A percentile compares a stretch with the other conserved stretches of the same genome.
Evolutionary conservation across 305 asterid species (phyloP).

Genomic region (Rubia tinctorum): DNA sequence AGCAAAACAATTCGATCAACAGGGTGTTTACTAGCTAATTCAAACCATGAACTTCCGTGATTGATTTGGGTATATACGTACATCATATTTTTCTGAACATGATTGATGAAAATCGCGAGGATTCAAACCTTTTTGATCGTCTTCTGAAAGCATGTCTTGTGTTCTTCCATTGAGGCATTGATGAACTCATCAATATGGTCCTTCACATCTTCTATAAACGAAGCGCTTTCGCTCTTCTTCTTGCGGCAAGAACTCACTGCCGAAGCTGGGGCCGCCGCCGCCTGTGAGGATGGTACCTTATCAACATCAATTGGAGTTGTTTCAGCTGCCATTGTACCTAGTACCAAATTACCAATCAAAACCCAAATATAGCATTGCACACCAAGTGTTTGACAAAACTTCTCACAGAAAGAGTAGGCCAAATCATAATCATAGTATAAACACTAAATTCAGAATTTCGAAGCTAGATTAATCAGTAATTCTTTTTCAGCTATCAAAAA

Average conservation of each 20-base stretch:
- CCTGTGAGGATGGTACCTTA: constrained; percentile 25
- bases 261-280: constrained; percentile 32
- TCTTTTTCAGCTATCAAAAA: background rate
- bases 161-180: constrained; percentile 90
- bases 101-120: background rate
- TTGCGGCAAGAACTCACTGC: constrained; percentile 52
- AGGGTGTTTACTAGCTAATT: background rate
- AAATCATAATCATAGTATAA: no score
- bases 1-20: constrained; percentile 10
- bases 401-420: background rate
- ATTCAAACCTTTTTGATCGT: constrained; percentile 62
- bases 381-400: constrained; percentile 13
- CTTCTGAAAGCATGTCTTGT: constrained; percentile 88
- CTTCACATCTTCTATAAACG: constrained; percentile 67
- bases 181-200: constrained; percentile 89
- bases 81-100: background rate
- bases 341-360: background rate
- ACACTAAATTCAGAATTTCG: background rate
- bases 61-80: no score
- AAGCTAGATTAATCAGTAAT: background rate
- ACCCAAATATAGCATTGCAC: no score
- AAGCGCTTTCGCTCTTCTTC: constrained; percentile 62
- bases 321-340: constrained; percentile 43
- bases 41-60: background rate
- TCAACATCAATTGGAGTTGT: constrained; percentile 2